These are phyloP conservation scores for Yamadazyma nakazawae DNA, from an alignment of 805 yeast genomes.

Conservation along the genomic window DNA sequence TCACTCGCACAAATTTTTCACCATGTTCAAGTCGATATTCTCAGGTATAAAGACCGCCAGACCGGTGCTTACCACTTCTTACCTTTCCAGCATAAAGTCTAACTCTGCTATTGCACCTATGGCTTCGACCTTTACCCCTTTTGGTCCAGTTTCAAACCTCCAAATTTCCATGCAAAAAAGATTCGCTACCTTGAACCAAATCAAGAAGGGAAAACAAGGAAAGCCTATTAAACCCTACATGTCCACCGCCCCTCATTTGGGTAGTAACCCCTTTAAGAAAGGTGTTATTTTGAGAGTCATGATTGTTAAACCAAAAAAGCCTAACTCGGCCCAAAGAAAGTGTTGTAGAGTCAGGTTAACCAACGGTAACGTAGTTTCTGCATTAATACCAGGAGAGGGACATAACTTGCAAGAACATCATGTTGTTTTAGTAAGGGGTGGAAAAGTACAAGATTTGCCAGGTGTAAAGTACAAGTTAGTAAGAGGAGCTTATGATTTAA, in stretches of 20 bases:
- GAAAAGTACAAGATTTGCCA: constrained; percentile 95
- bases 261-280: constrained; percentile 77
- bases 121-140: neutral
- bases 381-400: constrained; percentile 98
- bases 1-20: constrained; percentile 7
- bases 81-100: constrained; percentile 2
- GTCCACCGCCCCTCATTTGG: constrained; percentile 75
- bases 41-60: neutral
- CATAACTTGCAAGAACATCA: constrained; percentile 98
- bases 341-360: constrained; percentile 92
- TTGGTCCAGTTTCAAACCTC: neutral
- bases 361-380: constrained; percentile 84
- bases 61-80: neutral
- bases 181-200: constrained; percentile 74
- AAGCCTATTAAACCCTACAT: constrained; percentile 48
- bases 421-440: constrained; percentile 96
- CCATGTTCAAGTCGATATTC: constrained; percentile 11
- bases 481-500: constrained; percentile 89
- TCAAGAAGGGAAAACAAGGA: constrained; percentile 59
- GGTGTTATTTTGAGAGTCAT: constrained; percentile 93
- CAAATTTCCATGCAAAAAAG: constrained; percentile 36
- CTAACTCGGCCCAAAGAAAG: constrained; percentile 96
- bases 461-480: constrained; percentile 95
- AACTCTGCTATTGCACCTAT: constrained; percentile 1
- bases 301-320: constrained; percentile 96